Evolutionary conservation across 768 basidiomycete species (phyloP).

Genomic region (Lactarius tabidus): DNA sequence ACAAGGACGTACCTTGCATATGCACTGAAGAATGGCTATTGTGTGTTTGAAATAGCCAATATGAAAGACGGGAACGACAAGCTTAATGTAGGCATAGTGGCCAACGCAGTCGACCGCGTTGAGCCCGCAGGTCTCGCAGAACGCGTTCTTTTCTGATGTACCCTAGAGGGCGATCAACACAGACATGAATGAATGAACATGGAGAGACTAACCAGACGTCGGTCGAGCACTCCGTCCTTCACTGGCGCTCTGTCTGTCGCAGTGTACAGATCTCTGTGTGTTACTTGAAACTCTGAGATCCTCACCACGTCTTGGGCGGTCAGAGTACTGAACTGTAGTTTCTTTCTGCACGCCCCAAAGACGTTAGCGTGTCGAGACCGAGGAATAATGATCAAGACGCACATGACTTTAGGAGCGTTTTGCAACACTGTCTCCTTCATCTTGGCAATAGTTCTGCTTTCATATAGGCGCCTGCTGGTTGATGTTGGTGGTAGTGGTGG

Average conservation of each 20-base stretch:
- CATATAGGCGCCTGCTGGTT: conserved; percentile 7
- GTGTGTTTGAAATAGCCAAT: conserved; percentile 98
- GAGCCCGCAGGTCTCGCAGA: conserved; percentile 94
- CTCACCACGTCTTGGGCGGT: conserved; percentile 94
- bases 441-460: background rate
- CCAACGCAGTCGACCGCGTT: conserved; percentile 93
- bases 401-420: conserved; percentile 25
- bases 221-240: conserved; percentile 88
- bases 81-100: conserved; percentile 98
- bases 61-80: conserved; percentile 95
- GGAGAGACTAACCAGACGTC: conserved; percentile 64
- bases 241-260: conserved; percentile 79
- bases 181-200: background rate
- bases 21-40: conserved; percentile 87
- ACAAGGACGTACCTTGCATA: conserved; percentile 78
- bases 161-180: conserved; percentile 49
- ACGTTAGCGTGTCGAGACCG: background rate
- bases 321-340: conserved; percentile 92
- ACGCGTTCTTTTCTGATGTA: conserved; percentile 87
- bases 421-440: conserved; percentile 24
- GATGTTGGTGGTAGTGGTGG: background rate
- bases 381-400: background rate
- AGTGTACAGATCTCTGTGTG: conserved; percentile 88
- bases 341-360: conserved; percentile 57
- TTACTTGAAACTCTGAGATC: conserved; percentile 94